A percentile compares a stretch with the other conserved stretches of the same genome.
Conservation (phyloP, 805 yeast genomes). For the Candida pini region DNA sequence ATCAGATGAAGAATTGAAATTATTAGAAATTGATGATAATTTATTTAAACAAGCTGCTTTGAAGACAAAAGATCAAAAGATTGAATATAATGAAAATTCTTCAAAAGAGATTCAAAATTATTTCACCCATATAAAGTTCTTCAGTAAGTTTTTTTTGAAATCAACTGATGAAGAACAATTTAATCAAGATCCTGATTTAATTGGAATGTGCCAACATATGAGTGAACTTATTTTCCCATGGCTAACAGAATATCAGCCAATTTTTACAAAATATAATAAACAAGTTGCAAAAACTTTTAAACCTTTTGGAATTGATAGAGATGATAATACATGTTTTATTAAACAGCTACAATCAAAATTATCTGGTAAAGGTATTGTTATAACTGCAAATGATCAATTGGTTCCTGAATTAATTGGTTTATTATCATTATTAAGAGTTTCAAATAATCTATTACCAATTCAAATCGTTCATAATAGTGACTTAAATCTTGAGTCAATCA, state of each 20-base stretch:
- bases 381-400: constrained; percentile 43
- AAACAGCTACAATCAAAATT: constrained; percentile 24
- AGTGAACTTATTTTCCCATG: constrained; percentile 33
- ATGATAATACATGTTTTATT: constrained; percentile 19
- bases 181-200: constrained; percentile 4
- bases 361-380: constrained; percentile 48
- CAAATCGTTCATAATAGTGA: constrained; percentile 42
- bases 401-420: constrained; percentile 43
- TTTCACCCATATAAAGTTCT: constrained; percentile 23
- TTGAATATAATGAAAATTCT: constrained; percentile 19
- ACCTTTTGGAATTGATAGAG: constrained; percentile 11
- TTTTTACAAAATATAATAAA: constrained; percentile 31
- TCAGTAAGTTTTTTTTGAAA: constrained; percentile 19
- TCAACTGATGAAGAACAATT: constrained; percentile 1
- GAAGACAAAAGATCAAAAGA: constrained; percentile 16
- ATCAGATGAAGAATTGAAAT: constrained; percentile 17
- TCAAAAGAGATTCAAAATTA: constrained; percentile 20
- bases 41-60: constrained; percentile 16
- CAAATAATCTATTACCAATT: constrained; percentile 45
- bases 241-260: constrained; percentile 35
- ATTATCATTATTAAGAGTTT: constrained; percentile 42
- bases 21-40: constrained; percentile 19
- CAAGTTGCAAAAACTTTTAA: constrained; percentile 8
- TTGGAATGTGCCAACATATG: constrained; percentile 13
- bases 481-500: constrained; percentile 29